These are phyloP conservation scores for Aristolochia californica DNA, from an alignment of 164 flowering plant genomes.

Conservation along the genomic window DNA sequence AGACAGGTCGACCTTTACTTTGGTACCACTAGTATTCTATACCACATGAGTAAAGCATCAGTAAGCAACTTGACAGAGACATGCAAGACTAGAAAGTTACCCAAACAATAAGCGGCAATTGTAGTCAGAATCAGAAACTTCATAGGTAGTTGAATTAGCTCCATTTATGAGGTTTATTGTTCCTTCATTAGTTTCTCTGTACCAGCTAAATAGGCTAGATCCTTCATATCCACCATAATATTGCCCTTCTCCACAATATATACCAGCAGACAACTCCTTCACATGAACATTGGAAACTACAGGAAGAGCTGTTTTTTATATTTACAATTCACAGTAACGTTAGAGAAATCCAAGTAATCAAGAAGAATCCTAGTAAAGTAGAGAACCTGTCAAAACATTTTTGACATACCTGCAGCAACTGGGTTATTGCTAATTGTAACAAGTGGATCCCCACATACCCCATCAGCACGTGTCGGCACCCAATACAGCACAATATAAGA, in stretches of 20 bases:
- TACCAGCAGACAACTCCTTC: slow-evolving; percentile 44
- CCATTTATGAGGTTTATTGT: slow-evolving; percentile 54
- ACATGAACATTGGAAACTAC: slow-evolving; percentile 52
- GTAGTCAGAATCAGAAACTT: slow-evolving; percentile 78
- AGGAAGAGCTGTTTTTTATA: slow-evolving; percentile 69
- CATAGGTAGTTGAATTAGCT: slow-evolving; percentile 61
- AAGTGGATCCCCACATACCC: slow-evolving; percentile 60
- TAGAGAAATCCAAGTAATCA: no score
- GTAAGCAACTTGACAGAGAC: not conserved
- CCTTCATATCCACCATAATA: slow-evolving; percentile 98
- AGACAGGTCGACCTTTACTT: no score
- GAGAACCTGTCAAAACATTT: not conserved
- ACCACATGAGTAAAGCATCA: no score
- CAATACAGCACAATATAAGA: slow-evolving; percentile 69
- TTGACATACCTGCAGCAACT: slow-evolving; percentile 75
- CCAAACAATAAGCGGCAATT: slow-evolving; percentile 86
- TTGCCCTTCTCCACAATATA: slow-evolving; percentile 68
- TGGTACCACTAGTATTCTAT: no score
- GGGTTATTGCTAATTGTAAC: slow-evolving; percentile 48
- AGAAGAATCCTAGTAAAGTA: not conserved
- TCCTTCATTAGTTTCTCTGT: slow-evolving; percentile 79
- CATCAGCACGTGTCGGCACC: slow-evolving; percentile 84
- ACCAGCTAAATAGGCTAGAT: slow-evolving; percentile 83
- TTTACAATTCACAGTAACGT: not conserved
- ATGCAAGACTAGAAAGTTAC: slow-evolving; percentile 26